phyloP scores from a whole-genome alignment of 768 basidiomycete species.

The Trichaptum fuscoviolaceum region DNA sequence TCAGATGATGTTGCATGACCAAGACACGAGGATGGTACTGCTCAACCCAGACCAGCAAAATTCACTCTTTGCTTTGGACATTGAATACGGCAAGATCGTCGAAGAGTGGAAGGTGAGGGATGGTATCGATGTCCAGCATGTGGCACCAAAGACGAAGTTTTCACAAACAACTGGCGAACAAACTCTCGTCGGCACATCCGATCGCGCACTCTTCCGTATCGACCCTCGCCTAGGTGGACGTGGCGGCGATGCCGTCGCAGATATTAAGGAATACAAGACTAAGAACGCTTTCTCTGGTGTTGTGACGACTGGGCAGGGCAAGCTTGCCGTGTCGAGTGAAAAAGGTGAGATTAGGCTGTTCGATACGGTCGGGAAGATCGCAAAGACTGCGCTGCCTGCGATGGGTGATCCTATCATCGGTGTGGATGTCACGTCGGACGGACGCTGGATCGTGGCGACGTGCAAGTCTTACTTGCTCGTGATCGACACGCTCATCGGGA shows the following conservation, averaged over 20 bases:
- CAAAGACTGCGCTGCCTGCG: slow-evolving; percentile 95
- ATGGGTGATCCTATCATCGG: slow-evolving; percentile 94
- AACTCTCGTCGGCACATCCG: slow-evolving; percentile 88
- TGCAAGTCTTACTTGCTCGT: slow-evolving; percentile 90
- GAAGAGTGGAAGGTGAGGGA: slow-evolving; percentile 99
- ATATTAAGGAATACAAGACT: slow-evolving; percentile 93
- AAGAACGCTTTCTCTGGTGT: slow-evolving; percentile 96
- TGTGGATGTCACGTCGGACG: slow-evolving; percentile 90
- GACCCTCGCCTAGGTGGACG: slow-evolving; percentile 87
- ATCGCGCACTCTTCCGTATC: slow-evolving; percentile 95
- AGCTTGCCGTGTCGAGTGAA: slow-evolving; percentile 89
- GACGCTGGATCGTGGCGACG: slow-evolving; percentile 93
- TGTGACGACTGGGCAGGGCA: slow-evolving; percentile 79
- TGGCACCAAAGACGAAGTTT: slow-evolving; percentile 91
- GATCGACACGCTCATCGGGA: slow-evolving; percentile 92
- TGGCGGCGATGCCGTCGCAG: slow-evolving; percentile 32
- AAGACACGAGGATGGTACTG: slow-evolving; percentile 93
- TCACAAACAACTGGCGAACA: slow-evolving; percentile 90
- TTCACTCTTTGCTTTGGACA: slow-evolving; percentile 85
- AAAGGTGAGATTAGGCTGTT: slow-evolving; percentile 97
- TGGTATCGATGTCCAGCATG: slow-evolving; percentile 76
- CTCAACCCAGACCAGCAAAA: slow-evolving; percentile 79
- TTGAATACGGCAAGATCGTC: slow-evolving; percentile 91
- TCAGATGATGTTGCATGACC: slow-evolving; percentile 94
- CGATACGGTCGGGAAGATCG: slow-evolving; percentile 95